Evolutionary conservation across 1,139 yeast species (phyloP), one percentile per base, ranked within the genome.

Genomic region (Chernovozyma aurita): DNA sequence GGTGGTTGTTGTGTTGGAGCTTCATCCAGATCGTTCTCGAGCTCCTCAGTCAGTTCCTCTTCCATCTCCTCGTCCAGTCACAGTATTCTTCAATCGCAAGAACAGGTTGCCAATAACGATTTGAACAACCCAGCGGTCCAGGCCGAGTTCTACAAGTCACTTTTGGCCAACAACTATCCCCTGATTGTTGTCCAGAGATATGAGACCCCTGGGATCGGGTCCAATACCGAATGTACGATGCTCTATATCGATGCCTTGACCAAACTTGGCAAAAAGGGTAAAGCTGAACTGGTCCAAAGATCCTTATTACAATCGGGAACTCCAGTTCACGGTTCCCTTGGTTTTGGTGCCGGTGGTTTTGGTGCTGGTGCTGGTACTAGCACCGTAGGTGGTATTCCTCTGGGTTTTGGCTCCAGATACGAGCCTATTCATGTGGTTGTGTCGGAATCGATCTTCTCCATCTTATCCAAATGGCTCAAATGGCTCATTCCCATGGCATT

Each of bases 351-450:
- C 8, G 57, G 52, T 8, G 47, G 38, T 37, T 42, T 44, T 6
- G 47, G 42, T 13, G 41, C 44, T 29, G 58, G 35, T 15, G 25
- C 38, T 14, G 24, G 36, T 25, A 20, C 22, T 20, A 6, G 9
- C 22, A 38, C 58, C 9, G 48, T 57, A 6, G 52, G 58, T 12
- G 57, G 59, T 27, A 46, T 55, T 6, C 57, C 57, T 2, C 59
- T 59, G 24, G 70, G 73, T 7, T 60, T 60, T 59, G 78, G 78
- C 2, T 71, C 67, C 40, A 69, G 72, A 57, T 66, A 66, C 31
- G 88, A 82, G 42, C 98, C 98, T 1, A 76, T 92, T 27, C 96
- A 92, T 60, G 97, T 92, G 17, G 76, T 92, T 25, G 87, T 92
- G 16, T 80, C 92, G 16, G 97, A 90, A 54, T 78, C 95, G 24